Evolutionary conservation across 2,329 filamentous ascomycete species (phyloP).

Genomic region (Pezicula carpinea): DNA sequence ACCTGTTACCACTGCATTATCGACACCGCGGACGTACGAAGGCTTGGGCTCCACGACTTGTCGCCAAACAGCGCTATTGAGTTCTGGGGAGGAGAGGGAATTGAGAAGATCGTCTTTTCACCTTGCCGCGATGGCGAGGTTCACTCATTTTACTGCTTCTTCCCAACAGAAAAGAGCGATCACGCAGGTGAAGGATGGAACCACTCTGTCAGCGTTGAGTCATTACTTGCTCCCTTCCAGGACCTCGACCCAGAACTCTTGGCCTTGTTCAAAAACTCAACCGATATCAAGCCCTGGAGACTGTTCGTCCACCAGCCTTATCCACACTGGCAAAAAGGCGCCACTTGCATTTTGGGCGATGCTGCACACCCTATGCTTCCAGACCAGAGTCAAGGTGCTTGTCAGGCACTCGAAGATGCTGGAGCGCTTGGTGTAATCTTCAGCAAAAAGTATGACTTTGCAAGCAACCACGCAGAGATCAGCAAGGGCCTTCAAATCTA

Average conservation of each 20-base stretch:
- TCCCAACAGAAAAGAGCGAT: constrained; percentile 19
- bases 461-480: constrained; percentile 37
- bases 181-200: constrained; percentile 25
- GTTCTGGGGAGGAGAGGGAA: constrained; percentile 32
- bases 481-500: constrained; percentile 44
- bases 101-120: constrained; percentile 36
- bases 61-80: constrained; percentile 23
- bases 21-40: constrained; percentile 21
- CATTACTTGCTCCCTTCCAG: constrained; percentile 56
- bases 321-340: constrained; percentile 45
- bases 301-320: constrained; percentile 48
- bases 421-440: constrained; percentile 34
- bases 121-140: constrained; percentile 33
- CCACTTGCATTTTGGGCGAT: constrained; percentile 56
- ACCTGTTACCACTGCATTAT: constrained; percentile 33
- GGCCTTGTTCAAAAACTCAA: constrained; percentile 21
- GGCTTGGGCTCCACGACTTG: constrained; percentile 19
- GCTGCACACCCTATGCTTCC: constrained; percentile 67
- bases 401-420: constrained; percentile 37
- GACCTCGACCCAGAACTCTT: constrained; percentile 43
- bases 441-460: constrained; percentile 30
- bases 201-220: constrained; percentile 39
- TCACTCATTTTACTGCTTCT: constrained; percentile 36
- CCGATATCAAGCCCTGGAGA: constrained; percentile 27
- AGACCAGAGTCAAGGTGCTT: constrained; percentile 58